Evolutionary conservation across 306 rosid species (phyloP).

Genomic region (Lagenaria siceraria): DNA sequence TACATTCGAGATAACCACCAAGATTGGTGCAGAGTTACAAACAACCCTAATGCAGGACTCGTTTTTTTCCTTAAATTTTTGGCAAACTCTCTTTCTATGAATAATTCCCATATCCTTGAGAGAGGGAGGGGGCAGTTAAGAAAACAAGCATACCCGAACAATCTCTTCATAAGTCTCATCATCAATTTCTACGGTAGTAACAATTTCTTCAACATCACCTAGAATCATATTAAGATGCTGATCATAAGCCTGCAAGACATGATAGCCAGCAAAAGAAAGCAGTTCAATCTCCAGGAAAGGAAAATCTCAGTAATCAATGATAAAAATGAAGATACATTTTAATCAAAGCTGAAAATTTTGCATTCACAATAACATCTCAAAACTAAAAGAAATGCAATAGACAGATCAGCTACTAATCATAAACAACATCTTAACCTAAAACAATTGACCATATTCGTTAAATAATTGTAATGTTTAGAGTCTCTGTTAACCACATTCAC

Average conservation of each 20-base stretch:
- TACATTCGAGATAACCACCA: neutral
- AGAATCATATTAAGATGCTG: constrained; percentile 99
- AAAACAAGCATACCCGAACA: constrained; percentile 62
- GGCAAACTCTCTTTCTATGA: too few species aligned
- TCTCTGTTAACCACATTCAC: neutral
- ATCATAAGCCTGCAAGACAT: constrained; percentile 83
- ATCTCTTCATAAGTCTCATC: constrained; percentile 99
- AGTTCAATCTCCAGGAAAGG: neutral
- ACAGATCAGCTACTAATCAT: neutral
- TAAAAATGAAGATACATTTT: neutral
- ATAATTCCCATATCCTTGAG: too few species aligned
- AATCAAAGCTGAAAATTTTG: neutral
- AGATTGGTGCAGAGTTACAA: neutral
- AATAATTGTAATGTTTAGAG: neutral
- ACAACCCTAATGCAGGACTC: neutral
- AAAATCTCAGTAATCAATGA: neutral
- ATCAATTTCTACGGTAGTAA: constrained; percentile 89
- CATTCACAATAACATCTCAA: neutral
- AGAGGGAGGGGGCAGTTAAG: neutral
- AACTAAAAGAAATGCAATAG: neutral
- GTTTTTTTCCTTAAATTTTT: too few species aligned
- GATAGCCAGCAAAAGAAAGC: neutral
- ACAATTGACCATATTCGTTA: neutral
- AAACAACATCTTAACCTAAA: neutral
- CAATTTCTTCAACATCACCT: constrained; percentile 96